A percentile compares a stretch with the other conserved stretches of the same genome.
phyloP scores from a whole-genome alignment of 441 rosid genomes.

The Corymbia calophylla region DNA sequence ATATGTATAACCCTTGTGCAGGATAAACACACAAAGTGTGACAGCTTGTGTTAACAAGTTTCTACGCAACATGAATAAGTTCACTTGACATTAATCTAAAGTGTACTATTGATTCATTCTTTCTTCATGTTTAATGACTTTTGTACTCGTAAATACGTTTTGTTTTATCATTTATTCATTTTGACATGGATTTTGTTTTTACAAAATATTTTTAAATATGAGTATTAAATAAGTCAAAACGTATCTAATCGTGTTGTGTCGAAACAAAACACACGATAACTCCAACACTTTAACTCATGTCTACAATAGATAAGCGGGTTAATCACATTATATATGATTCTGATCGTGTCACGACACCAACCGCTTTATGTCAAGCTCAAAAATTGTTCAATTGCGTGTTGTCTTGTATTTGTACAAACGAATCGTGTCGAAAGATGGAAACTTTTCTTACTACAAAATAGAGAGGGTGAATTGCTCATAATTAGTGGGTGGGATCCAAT shows the following conservation, averaged over 20 bases:
- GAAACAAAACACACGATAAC: not conserved
- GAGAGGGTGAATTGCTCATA: not conserved
- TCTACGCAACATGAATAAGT: not conserved
- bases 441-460: not conserved
- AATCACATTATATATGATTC: not conserved
- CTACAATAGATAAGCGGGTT: not conserved
- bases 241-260: not conserved
- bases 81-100: not conserved
- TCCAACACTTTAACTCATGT: not conserved
- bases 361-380: not conserved
- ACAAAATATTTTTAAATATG: not conserved
- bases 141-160: not conserved
- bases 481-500: not conserved
- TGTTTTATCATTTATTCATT: rapidly evolving
- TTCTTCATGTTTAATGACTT: not conserved
- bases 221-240: not conserved
- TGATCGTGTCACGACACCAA: rapidly evolving
- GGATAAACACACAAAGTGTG: not conserved
- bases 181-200: too few species aligned
- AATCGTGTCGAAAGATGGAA: not conserved
- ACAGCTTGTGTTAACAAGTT: not conserved
- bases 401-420: not conserved
- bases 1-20: not conserved
- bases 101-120: not conserved
- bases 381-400: not conserved